A percentile compares a stretch with the other conserved stretches of the same genome.
Evolutionary conservation across 768 basidiomycete species (phyloP).

Genomic region (Pleurotus cornucopiae): DNA sequence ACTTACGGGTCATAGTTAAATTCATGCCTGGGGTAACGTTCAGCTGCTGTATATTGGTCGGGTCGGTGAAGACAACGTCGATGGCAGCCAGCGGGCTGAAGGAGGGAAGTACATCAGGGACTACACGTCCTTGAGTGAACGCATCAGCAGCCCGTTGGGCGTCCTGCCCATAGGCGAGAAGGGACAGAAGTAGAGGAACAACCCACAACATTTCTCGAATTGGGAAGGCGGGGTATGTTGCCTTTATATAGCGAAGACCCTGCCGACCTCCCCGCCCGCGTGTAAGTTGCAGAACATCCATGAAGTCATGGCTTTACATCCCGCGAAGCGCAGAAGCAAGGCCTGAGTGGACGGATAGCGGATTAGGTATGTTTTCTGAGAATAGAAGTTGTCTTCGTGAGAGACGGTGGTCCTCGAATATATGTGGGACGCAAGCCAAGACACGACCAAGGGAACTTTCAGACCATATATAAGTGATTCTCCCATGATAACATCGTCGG

Average conservation of each 20-base stretch:
- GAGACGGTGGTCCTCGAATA: too few relatives aligned
- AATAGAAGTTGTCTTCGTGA: too few relatives aligned
- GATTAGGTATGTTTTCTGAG: too few relatives aligned
- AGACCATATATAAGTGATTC: too few relatives aligned
- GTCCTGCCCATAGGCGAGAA: slow-evolving; percentile 15
- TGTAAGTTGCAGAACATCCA: neutral
- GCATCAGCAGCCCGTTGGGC: slow-evolving; percentile 16
- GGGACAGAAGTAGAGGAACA: slow-evolving; percentile 10
- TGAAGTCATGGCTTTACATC: neutral
- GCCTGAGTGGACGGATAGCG: too few relatives aligned
- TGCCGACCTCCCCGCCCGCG: too few relatives aligned
- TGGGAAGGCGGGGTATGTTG: neutral
- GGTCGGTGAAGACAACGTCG: slow-evolving; percentile 33
- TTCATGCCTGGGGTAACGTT: slow-evolving; percentile 32
- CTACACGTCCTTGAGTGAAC: slow-evolving; percentile 33
- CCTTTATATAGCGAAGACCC: neutral
- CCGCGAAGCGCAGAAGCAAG: neutral
- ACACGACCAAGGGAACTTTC: too few relatives aligned
- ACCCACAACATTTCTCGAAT: neutral
- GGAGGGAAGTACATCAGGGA: slow-evolving; percentile 33
- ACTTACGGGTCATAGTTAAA: slow-evolving; percentile 32
- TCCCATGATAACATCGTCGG: too few relatives aligned
- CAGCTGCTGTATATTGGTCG: slow-evolving; percentile 20
- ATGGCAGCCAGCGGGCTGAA: slow-evolving; percentile 33
- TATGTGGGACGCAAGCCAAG: too few relatives aligned